phyloP scores from a whole-genome alignment of 768 basidiomycete genomes.

The Pisolithus orientalis region DNA sequence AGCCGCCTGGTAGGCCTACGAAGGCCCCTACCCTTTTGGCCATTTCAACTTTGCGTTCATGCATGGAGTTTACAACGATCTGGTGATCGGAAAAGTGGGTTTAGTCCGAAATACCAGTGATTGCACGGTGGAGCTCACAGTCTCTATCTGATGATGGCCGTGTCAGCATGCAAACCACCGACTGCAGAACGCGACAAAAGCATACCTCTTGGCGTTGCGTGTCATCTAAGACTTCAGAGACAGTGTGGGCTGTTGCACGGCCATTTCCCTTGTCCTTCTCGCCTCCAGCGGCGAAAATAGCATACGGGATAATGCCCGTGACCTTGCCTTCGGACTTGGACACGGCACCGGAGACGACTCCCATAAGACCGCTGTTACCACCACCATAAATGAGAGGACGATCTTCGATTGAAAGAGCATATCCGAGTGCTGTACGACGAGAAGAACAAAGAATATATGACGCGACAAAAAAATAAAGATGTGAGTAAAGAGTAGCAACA shows the following conservation, averaged over 20 bases:
- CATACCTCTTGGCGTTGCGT: slow-evolving; percentile 30
- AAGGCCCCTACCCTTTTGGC: slow-evolving; percentile 76
- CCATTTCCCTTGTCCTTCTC: slow-evolving; percentile 45
- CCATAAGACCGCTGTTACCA: slow-evolving; percentile 82
- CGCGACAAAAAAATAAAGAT: background rate
- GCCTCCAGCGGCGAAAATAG: slow-evolving; percentile 63
- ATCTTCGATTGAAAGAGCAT: slow-evolving; percentile 54
- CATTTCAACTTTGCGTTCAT: slow-evolving; percentile 89
- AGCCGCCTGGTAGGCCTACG: slow-evolving; percentile 87
- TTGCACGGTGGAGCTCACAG: slow-evolving; percentile 15
- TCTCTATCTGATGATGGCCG: slow-evolving; percentile 22
- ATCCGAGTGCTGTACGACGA: slow-evolving; percentile 53
- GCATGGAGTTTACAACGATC: slow-evolving; percentile 78
- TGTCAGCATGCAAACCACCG: background rate
- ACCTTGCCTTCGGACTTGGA: slow-evolving; percentile 56
- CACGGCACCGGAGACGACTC: slow-evolving; percentile 61
- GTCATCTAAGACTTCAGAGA: slow-evolving; percentile 24
- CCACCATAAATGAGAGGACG: slow-evolving; percentile 84
- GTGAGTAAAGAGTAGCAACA: background rate
- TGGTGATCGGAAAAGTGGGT: slow-evolving; percentile 18
- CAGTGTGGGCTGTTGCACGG: slow-evolving; percentile 11
- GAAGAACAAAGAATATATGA: background rate
- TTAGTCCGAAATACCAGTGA: background rate
- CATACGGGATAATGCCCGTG: slow-evolving; percentile 72
- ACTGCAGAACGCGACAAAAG: background rate